These are phyloP conservation scores for Leccinum ochraceum DNA, from an alignment of 768 basidiomycete species.

Conservation along the genomic window DNA sequence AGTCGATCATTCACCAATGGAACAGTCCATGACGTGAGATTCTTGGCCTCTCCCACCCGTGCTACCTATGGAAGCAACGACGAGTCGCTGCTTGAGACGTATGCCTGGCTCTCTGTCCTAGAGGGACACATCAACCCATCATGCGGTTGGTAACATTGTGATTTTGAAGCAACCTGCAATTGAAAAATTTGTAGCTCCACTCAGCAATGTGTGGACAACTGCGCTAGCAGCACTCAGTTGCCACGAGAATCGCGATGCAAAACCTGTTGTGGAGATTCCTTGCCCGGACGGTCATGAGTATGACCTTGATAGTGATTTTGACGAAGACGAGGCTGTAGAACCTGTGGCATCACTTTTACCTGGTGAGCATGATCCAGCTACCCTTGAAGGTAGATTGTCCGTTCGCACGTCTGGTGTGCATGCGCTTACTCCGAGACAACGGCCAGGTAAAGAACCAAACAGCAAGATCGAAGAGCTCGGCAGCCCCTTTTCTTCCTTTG, in stretches of 20 bases:
- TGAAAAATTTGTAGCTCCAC: constrained; percentile 13
- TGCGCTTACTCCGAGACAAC: background rate
- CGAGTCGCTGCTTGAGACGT: constrained; percentile 3
- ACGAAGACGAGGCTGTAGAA: constrained; percentile 16
- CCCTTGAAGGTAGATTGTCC: constrained; percentile 4
- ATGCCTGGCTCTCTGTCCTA: constrained; percentile 20
- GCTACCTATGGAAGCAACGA: background rate
- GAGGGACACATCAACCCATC: constrained; percentile 7
- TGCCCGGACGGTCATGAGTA: constrained; percentile 18
- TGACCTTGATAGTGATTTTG: constrained; percentile 27
- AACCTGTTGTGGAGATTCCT: constrained; percentile 4
- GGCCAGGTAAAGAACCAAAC: constrained; percentile 12
- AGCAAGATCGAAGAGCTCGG: background rate
- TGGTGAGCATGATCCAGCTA: background rate
- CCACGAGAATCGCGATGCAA: background rate
- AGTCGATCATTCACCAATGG: constrained; percentile 19
- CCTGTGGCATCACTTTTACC: background rate
- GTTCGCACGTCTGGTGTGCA: background rate
- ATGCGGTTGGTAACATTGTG: constrained; percentile 6
- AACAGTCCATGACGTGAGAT: constrained; percentile 21
- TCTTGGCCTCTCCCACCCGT: constrained; percentile 13
- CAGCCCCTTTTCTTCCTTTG: constrained; percentile 11
- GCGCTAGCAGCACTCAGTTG: background rate
- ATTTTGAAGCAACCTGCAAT: background rate
- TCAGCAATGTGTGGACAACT: constrained; percentile 11